Conservation (phyloP, 2,329 filamentous ascomycete species). For the Talaromyces sp. region DNA sequence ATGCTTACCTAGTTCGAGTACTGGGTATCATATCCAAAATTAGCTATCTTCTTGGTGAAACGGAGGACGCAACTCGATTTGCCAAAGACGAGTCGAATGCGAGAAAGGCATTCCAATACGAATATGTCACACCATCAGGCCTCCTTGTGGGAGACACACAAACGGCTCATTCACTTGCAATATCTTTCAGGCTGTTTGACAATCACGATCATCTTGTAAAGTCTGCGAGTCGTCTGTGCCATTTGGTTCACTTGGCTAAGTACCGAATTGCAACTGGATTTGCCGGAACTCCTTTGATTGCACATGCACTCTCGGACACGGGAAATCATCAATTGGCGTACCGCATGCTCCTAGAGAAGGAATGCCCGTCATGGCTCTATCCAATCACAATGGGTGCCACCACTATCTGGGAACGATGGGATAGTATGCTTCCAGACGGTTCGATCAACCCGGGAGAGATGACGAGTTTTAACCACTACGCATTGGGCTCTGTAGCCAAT, state of each 20-base stretch:
- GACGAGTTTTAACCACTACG: slow-evolving; percentile 46
- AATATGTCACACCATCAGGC: slow-evolving; percentile 30
- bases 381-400: slow-evolving; percentile 42
- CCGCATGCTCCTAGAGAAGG: slow-evolving; percentile 33
- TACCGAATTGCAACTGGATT: slow-evolving; percentile 39
- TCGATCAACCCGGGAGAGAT: slow-evolving; percentile 41
- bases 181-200: not conserved
- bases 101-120: slow-evolving; percentile 27
- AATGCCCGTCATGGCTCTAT: slow-evolving; percentile 40
- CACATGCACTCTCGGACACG: slow-evolving; percentile 26
- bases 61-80: slow-evolving; percentile 19
- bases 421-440: slow-evolving; percentile 39
- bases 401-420: slow-evolving; percentile 46
- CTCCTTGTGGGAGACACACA: slow-evolving; percentile 32
- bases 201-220: slow-evolving; percentile 13
- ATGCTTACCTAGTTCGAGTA: slow-evolving; percentile 39
- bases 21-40: slow-evolving; percentile 31
- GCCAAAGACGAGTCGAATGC: slow-evolving; percentile 11
- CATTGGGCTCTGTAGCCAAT: slow-evolving; percentile 38
- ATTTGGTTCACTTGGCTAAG: slow-evolving; percentile 24
- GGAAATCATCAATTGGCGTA: slow-evolving; percentile 29
- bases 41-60: slow-evolving; percentile 19
- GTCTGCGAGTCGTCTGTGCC: no score
- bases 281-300: slow-evolving; percentile 31
- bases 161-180: slow-evolving; percentile 31